A percentile compares a stretch with the other conserved stretches of the same genome.
These are phyloP conservation scores for Saccharum hybrid DNA, from an alignment of 202 grass and related monocot species.

Conservation along the genomic window DNA sequence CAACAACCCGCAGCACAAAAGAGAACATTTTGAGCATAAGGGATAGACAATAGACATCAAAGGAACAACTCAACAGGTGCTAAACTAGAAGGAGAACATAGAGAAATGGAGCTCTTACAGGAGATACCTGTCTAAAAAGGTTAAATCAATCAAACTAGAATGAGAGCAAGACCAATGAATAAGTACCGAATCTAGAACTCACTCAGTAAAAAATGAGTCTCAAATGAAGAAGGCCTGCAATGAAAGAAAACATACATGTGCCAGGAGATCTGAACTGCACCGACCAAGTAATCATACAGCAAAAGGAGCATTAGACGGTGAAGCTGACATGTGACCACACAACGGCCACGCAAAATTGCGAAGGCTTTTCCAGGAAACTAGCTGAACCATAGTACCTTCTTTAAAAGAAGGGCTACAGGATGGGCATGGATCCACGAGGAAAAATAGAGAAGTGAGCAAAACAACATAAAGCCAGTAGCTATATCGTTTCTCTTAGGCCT, in stretches of 20 bases:
- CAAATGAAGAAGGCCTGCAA: conserved; percentile 15
- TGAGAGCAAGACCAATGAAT: conserved; percentile 26
- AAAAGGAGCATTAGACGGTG: background rate
- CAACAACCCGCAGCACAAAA: conserved; percentile 22
- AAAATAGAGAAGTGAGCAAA: conserved; percentile 6
- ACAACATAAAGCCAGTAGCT: conserved; percentile 8
- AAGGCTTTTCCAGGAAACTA: conserved; percentile 29
- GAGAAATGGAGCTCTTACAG: conserved; percentile 13
- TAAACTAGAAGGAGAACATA: conserved; percentile 28
- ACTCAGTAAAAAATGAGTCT: conserved; percentile 27
- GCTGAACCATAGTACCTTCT: conserved; percentile 42
- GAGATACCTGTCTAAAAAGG: conserved; percentile 6
- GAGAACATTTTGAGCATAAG: conserved; percentile 23
- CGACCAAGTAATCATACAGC: conserved; percentile 17
- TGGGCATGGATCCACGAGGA: background rate
- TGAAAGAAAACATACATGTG: conserved; percentile 20
- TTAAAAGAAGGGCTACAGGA: conserved; percentile 30
- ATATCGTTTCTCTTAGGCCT: conserved; percentile 11
- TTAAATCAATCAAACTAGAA: background rate
- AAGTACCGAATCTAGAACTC: conserved; percentile 16
- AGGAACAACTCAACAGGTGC: conserved; percentile 12
- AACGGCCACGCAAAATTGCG: conserved; percentile 5
- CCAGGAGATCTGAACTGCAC: conserved; percentile 16
- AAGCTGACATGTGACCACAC: conserved; percentile 19
- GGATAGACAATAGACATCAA: conserved; percentile 13